Conservation (phyloP, 441 rosid species). For the Brassica balearica region DNA sequence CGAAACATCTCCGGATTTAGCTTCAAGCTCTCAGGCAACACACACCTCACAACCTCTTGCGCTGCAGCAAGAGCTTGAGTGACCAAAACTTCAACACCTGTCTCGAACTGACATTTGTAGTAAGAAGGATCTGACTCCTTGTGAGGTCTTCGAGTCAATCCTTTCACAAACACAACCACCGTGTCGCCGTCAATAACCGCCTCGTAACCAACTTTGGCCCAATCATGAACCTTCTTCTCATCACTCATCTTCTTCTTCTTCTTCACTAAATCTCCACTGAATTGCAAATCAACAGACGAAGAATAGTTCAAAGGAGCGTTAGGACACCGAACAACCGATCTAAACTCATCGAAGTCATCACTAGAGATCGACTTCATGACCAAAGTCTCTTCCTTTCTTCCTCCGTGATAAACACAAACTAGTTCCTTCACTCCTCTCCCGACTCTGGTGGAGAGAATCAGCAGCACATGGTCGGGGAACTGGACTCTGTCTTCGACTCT, state of each 20-base stretch:
- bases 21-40: conserved; percentile 64
- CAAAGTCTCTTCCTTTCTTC: conserved; percentile 39
- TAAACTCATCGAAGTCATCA: conserved; percentile 59
- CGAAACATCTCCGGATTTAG: conserved; percentile 55
- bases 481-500: conserved; percentile 62
- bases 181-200: conserved; percentile 72
- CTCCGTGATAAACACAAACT: conserved; percentile 66
- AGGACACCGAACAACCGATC: conserved; percentile 78
- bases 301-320: conserved; percentile 67
- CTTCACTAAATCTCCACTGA: conserved; percentile 49
- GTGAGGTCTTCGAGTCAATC: conserved; percentile 86
- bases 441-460: conserved; percentile 55
- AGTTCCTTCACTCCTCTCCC: conserved; percentile 40
- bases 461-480: conserved; percentile 77
- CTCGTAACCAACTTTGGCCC: conserved; percentile 78
- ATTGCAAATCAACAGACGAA: conserved; percentile 61
- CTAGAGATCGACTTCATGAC: conserved; percentile 53
- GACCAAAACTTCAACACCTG: conserved; percentile 50
- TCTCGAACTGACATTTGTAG: conserved; percentile 77
- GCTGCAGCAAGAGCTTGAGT: conserved; percentile 78
- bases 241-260: conserved; percentile 39
- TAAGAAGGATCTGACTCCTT: conserved; percentile 64
- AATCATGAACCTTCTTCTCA: conserved; percentile 50
- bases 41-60: conserved; percentile 91
- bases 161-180: conserved; percentile 81